A percentile compares a stretch with the other conserved stretches of the same genome.
phyloP scores from a whole-genome alignment of 2,329 filamentous ascomycete species.

The Leptodontidium sp. region DNA sequence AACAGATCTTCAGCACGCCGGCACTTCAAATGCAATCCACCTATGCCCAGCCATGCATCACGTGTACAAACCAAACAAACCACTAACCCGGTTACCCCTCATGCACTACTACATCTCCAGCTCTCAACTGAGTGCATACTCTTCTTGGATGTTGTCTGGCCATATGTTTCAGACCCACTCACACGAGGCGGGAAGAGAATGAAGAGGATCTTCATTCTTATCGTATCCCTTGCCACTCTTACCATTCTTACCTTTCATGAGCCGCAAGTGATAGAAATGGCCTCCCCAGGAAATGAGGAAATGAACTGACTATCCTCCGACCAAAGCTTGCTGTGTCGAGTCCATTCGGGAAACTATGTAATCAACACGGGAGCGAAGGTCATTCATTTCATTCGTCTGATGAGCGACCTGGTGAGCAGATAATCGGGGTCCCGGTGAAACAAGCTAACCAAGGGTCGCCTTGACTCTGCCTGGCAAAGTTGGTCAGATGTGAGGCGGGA shows the following conservation, averaged over 20 bases:
- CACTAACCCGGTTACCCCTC: conserved; percentile 22
- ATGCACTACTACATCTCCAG: conserved; percentile 22
- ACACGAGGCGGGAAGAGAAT: conserved; percentile 4
- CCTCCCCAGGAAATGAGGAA: conserved; percentile 20
- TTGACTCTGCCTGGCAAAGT: neutral
- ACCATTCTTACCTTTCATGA: neutral
- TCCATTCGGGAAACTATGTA: conserved; percentile 24
- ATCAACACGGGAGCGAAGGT: conserved; percentile 21
- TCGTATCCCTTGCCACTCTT: neutral
- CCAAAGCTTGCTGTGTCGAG: conserved; percentile 31
- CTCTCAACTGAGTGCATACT: conserved; percentile 24
- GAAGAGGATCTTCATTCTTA: neutral
- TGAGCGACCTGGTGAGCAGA: conserved; percentile 12
- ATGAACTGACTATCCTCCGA: conserved; percentile 21
- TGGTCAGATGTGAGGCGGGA: conserved; percentile 21
- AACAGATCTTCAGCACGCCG: neutral
- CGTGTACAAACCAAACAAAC: conserved; percentile 19
- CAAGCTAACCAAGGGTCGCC: conserved; percentile 21
- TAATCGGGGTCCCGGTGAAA: conserved; percentile 15
- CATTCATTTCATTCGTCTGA: conserved; percentile 27
- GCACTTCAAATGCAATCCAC: neutral
- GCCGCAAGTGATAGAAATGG: conserved; percentile 13
- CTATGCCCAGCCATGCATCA: conserved; percentile 12
- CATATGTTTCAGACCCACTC: conserved; percentile 2
- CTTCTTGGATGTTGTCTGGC: neutral